Base-by-base conservation (phyloP, 1,284 basidiomycete species). In the Phellinidium pouzarii region DNA sequence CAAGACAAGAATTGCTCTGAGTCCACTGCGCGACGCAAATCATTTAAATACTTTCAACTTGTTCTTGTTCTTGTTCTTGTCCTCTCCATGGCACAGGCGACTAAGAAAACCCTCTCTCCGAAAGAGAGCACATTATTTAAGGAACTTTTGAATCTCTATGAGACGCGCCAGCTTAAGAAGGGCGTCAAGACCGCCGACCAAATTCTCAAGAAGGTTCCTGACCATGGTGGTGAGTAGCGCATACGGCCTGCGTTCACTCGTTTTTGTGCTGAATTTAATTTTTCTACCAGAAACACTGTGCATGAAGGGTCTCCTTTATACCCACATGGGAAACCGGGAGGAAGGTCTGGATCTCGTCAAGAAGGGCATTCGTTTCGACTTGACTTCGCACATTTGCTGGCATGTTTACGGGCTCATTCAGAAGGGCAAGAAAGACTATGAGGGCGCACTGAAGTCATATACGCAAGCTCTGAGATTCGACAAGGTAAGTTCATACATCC, bases 361-460 rank as follows among this genome's bases (percentile, higher is more conserved):
- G 71, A 84, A 90, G 59, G 96, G 93, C 44, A 79, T 96, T 58
- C 82, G 85, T 55, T 79, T 88, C 57, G 94, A 98, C 71, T 75
- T 95, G 55, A 91, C 84, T 34, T 94, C 90, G 22, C 95, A 99
- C 66, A 97, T 99, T 64, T 89, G 87, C 64, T 99, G 96, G 95
- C 96, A 99, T 67, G 94, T 99, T 56, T 90, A 94, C 63, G 96
- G 94, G 42, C 84, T 97, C 62, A 82, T 95, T 29, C 88, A 93
- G 65, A 91, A 94, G 68, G 87, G 85, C 41, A 90, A 94, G 67
- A 91, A 86, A 68, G 92, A 94, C 64, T 94, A 72, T 59, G 68
- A 70, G 43, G 74, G 77, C 60, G 72, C 75, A 9, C 62, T 76
- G 59, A 72, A 74, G 57, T 76, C 73, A 58, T 77, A 77, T 60